These are phyloP conservation scores for Zancudomyces culisetae DNA, from an alignment of 371 early-diverging fungal species.

Conservation along the genomic window DNA sequence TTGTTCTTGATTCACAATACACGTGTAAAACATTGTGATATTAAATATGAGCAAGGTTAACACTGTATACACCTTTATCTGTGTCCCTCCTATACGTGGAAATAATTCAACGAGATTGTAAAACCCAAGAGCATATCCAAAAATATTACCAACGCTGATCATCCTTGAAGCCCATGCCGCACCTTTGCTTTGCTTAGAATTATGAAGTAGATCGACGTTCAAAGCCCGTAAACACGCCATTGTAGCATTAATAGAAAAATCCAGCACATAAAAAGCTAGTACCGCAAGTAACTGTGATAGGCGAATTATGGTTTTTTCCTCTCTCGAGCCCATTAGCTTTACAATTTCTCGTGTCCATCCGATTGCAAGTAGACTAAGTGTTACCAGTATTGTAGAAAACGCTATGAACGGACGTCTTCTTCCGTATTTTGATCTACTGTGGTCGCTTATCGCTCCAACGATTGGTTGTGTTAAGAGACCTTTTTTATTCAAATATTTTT, in stretches of 20 bases:
- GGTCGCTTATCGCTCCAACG: slow-evolving; percentile 56
- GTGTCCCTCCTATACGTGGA: slow-evolving; percentile 57
- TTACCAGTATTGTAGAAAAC: slow-evolving; percentile 40
- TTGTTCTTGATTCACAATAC: slow-evolving; percentile 15
- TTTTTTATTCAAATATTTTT: slow-evolving; percentile 19
- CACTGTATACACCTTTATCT: slow-evolving; percentile 60
- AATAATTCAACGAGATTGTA: slow-evolving; percentile 46
- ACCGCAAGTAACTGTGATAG: slow-evolving; percentile 37
- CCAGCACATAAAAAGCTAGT: slow-evolving; percentile 58
- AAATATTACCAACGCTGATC: slow-evolving; percentile 69
- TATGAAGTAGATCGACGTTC: slow-evolving; percentile 65
- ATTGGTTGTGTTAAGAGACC: slow-evolving; percentile 58
- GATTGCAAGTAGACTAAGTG: slow-evolving; percentile 41
- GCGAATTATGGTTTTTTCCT: slow-evolving; percentile 19
- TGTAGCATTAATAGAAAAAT: slow-evolving; percentile 80
- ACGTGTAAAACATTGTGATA: slow-evolving; percentile 41
- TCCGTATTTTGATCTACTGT: slow-evolving; percentile 42
- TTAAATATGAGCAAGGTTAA: slow-evolving; percentile 45
- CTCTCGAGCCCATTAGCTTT: slow-evolving; percentile 17
- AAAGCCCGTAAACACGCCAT: slow-evolving; percentile 74
- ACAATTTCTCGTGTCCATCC: slow-evolving; percentile 68
- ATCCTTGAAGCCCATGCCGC: slow-evolving; percentile 84
- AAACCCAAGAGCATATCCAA: slow-evolving; percentile 66
- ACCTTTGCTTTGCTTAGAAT: slow-evolving; percentile 63
- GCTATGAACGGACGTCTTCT: slow-evolving; percentile 53